Conservation (phyloP, 2,329 filamentous ascomycete genomes). For the Trichoderma sp. region DNA sequence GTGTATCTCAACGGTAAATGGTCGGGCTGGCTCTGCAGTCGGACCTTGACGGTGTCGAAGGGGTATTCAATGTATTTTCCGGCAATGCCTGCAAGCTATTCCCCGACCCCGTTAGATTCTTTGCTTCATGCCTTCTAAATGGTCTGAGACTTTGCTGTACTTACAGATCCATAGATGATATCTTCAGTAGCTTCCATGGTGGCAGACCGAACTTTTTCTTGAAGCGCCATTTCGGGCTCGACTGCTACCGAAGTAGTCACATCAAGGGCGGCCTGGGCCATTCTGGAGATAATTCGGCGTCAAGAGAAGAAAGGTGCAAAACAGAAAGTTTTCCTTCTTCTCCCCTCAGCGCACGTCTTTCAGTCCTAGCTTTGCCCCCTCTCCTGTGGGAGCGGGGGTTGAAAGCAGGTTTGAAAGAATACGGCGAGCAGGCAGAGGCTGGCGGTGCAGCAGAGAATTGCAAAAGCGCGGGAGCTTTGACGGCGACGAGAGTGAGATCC, state of each 20-base stretch:
- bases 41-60: constrained; percentile 97
- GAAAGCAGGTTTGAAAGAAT: constrained; percentile 29
- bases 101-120: constrained; percentile 18
- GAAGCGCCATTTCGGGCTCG: constrained; percentile 38
- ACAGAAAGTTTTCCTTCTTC: constrained; percentile 2
- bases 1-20: constrained; percentile 78
- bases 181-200: constrained; percentile 77
- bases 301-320: constrained; percentile 9
- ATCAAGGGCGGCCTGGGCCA: constrained; percentile 30
- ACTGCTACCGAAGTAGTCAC: constrained; percentile 28
- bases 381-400: constrained; percentile 27
- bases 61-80: constrained; percentile 98
- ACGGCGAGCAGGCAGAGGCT: constrained; percentile 6
- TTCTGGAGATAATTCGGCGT: constrained; percentile 23
- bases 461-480: background rate
- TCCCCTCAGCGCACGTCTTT: constrained; percentile 23
- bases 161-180: constrained; percentile 82
- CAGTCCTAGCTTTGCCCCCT: constrained; percentile 27
- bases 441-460: background rate
- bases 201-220: constrained; percentile 44
- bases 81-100: constrained; percentile 76
- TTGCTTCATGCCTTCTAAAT: background rate
- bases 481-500: background rate
- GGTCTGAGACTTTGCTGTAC: constrained; percentile 37
- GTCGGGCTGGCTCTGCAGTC: constrained; percentile 92